These are phyloP conservation scores for Verticillium longisporum DNA, from an alignment of 2,329 filamentous ascomycete species.

Conservation along the genomic window DNA sequence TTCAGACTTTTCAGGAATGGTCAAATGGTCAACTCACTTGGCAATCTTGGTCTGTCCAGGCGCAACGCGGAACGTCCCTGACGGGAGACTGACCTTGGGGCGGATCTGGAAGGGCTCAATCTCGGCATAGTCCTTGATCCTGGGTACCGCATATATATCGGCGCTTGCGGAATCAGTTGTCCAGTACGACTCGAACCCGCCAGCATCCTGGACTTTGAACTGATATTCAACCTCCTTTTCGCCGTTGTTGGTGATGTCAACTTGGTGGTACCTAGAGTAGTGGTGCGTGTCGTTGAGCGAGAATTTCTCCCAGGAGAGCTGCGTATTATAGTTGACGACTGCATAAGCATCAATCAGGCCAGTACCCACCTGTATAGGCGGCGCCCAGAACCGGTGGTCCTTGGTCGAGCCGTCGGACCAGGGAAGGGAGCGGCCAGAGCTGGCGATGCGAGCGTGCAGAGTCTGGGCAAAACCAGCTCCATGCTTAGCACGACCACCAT, in stretches of 20 bases:
- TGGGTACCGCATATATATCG: not conserved
- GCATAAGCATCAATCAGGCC: constrained; percentile 34
- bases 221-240: constrained; percentile 23
- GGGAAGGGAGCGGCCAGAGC: constrained; percentile 18
- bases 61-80: constrained; percentile 14
- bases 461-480: constrained; percentile 21
- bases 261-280: constrained; percentile 19
- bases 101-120: constrained; percentile 11
- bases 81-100: constrained; percentile 12
- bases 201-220: constrained; percentile 19
- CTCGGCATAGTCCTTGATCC: constrained; percentile 14
- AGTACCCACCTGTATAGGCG: constrained; percentile 31
- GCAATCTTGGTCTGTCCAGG: constrained; percentile 17
- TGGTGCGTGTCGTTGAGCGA: constrained; percentile 37
- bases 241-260: constrained; percentile 28
- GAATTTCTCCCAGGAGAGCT: constrained; percentile 28
- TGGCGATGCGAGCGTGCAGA: constrained; percentile 22
- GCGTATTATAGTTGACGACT: constrained; percentile 28
- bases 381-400: constrained; percentile 15
- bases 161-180: not conserved
- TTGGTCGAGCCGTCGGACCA: constrained; percentile 16
- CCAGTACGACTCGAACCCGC: constrained; percentile 26
- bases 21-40: constrained; percentile 18
- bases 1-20: constrained; percentile 8
- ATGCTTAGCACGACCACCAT: constrained; percentile 22